Base-by-base conservation (phyloP, 345 rosid genomes). In the Gossypium australe region DNA sequence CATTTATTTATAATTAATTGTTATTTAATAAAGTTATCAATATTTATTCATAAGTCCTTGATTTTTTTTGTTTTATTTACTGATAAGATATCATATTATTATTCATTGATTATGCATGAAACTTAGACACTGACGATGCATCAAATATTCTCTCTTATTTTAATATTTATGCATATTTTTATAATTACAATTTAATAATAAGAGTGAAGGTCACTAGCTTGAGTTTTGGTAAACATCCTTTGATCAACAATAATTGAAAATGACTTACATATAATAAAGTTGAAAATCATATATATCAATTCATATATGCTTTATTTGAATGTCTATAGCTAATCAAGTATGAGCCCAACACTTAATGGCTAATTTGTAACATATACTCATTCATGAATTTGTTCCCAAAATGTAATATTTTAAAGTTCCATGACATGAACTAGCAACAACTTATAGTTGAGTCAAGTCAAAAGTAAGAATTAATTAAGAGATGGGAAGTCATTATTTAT, bases 61-160 rank as follows among this genome's bases (percentile, higher is more conserved):
- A 29, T 29, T 29, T 29, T 29, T n/a, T n/a, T n/a, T n/a, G n/a
- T 27, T 29, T 4, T 34, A 34, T 34, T 34, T 34, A 5, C 5
- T 34, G 1, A 34, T 34, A 34, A 34, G 1, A 34, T 34, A 7
- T 34, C 41, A 34, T 34, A 5, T 34, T 34, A 34, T 34, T 34
- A 4, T 34, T 5, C 0, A 34, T 0, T 0, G 1, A 1, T 34
- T 5, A 34, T 34, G 7, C 7, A 34, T 4, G 7, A 34, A 0
- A 34, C 1, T 34, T 34, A 5, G 1, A 34, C 7, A 34, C 7
- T 5, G 0, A 34, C 7, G 2, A 0, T 34, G 41, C 7, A 34
- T 34, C 1, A 5, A 34, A 4, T 34, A 4, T 34, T 34, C 1
- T 34, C 41, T 34, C 1, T 34, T 34, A 5, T 34, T 34, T 5